Conservation (phyloP, 306 rosid genomes). For the Argentina anserina region DNA sequence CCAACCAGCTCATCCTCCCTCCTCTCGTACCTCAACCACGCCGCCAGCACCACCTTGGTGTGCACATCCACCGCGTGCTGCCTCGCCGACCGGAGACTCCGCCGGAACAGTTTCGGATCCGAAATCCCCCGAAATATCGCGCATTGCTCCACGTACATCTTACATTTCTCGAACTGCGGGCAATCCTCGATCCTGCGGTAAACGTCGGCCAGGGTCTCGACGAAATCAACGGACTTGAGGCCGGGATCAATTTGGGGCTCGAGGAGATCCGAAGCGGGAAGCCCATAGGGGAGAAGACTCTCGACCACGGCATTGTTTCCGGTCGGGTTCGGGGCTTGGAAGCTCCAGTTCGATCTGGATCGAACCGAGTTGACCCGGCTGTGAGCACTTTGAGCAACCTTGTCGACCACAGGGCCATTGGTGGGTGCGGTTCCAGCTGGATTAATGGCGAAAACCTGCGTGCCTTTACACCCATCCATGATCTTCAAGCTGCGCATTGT, state of each 20-base stretch:
- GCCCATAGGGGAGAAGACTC: slow-evolving; percentile 56
- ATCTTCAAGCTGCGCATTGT: slow-evolving; percentile 81
- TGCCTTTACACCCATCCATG: slow-evolving; percentile 79
- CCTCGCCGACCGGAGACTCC: slow-evolving; percentile 64
- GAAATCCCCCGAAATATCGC: slow-evolving; percentile 43
- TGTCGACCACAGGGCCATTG: slow-evolving; percentile 36
- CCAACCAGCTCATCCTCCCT: slow-evolving; percentile 80
- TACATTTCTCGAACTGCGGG: slow-evolving; percentile 46
- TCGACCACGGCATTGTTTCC: slow-evolving; percentile 31
- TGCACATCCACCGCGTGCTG: slow-evolving; percentile 76
- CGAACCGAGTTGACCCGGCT: slow-evolving; percentile 41
- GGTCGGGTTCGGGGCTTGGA: slow-evolving; percentile 26
- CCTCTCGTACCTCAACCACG: slow-evolving; percentile 74
- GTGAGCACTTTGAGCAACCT: slow-evolving; percentile 49
- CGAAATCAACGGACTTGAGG: slow-evolving; percentile 48
- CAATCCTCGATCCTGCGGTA: slow-evolving; percentile 44
- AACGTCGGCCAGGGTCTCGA: slow-evolving; percentile 40
- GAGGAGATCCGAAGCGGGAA: slow-evolving; percentile 54
- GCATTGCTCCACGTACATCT: slow-evolving; percentile 57
- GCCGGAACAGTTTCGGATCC: slow-evolving; percentile 64
- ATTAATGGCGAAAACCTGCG: slow-evolving; percentile 58
- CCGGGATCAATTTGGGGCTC: slow-evolving; percentile 59
- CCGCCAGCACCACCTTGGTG: slow-evolving; percentile 56
- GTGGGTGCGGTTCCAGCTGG: slow-evolving; percentile 27
- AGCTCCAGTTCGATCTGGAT: slow-evolving; percentile 37